Evolutionary conservation across 2,329 filamentous ascomycete genomes (phyloP).

Genomic region (Plenodomus tracheiphilus): DNA sequence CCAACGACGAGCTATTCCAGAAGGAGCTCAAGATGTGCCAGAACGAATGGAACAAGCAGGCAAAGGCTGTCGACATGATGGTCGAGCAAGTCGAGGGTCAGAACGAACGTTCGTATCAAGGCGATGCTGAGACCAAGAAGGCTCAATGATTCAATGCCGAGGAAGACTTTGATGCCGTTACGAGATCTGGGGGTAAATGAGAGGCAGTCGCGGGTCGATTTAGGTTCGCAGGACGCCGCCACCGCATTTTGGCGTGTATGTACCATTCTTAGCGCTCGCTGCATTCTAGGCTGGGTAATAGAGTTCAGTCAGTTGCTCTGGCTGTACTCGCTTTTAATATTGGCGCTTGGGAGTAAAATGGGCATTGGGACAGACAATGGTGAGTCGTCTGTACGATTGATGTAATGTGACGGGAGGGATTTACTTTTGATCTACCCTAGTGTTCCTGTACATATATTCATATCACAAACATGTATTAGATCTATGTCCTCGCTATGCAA

Average conservation of each 20-base stretch:
- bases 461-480: not conserved
- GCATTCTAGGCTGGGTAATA: slow-evolving; percentile 8
- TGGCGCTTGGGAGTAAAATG: not conserved
- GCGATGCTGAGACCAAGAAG: slow-evolving; percentile 46
- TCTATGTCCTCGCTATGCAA: not conserved
- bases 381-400: not conserved
- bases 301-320: not conserved
- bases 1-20: slow-evolving; percentile 82
- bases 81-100: slow-evolving; percentile 71
- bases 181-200: not conserved
- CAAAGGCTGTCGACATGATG: slow-evolving; percentile 73
- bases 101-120: slow-evolving; percentile 51
- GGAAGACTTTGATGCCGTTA: slow-evolving; percentile 3
- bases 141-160: slow-evolving; percentile 21
- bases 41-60: slow-evolving; percentile 77
- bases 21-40: slow-evolving; percentile 84
- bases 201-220: slow-evolving; percentile 10
- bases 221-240: not conserved
- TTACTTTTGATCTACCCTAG: not conserved
- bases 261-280: slow-evolving; percentile 10
- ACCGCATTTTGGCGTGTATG: slow-evolving; percentile 6
- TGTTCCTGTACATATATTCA: not conserved
- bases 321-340: not conserved
- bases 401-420: not conserved
- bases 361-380: not conserved